Base-by-base conservation (phyloP, 208 protist species). In the Phytomonas francai region DNA sequence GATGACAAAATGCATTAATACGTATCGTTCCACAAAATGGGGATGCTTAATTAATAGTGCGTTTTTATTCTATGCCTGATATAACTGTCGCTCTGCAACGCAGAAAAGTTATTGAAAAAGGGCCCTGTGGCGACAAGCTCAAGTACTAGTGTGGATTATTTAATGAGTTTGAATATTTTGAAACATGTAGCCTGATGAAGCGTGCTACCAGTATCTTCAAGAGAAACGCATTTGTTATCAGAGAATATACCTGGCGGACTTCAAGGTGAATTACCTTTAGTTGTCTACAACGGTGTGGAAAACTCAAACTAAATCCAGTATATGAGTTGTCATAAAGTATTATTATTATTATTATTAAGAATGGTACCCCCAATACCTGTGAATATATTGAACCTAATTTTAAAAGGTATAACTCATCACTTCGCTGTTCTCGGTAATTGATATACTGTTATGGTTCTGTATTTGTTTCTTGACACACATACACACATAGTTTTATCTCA, bases 61-160 rank as follows among this genome's bases (percentile, higher is more conserved):
- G 94, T 98, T 56, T 65, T 94, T 31, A 73, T 97, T 14, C 78
- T 98, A 11, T 96, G 98, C 68, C 97, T 61, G 97, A 92, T 31
- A 98, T 98, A 95, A 97, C 97, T 63, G 99, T 97, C 30, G 91
- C 97, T 83, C 89, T 99, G 67, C 97, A 99, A 81, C 80, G 68
- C 30, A 87, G 90, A 73, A 89, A 87, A 33, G 76, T 98, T 30
- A 36, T 78, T 9, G 91, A 95, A 74, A 79, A 73, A 2, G 89
- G 93, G 63, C 97, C 89, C 70, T 80, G 87, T 29, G 90, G 84
- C 30, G 87, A 92, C 63, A 72, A 91, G 72, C 97, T 98, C 73
- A 91, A 90, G 68, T 83, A 97, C 68, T 49, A 12, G 39, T 19
- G 12, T 49, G 12, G 12, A 19, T 22, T 19, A 19, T 12, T 49